These are phyloP conservation scores for Ceratonia siliqua DNA, from an alignment of 306 rosid genomes.

Conservation along the genomic window DNA sequence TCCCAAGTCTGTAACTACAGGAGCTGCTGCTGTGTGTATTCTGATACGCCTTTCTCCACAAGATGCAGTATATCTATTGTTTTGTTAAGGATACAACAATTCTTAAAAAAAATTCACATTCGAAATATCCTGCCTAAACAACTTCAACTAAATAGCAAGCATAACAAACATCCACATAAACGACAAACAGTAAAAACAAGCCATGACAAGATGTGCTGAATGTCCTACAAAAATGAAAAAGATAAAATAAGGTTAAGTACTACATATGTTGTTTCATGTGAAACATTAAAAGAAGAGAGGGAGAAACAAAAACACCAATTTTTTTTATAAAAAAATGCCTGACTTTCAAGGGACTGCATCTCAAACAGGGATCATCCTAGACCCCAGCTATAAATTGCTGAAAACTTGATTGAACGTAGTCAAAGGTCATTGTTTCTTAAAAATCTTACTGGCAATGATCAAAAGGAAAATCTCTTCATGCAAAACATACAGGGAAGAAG, in stretches of 20 bases:
- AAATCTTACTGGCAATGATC: not conserved
- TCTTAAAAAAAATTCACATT: constrained; percentile 15
- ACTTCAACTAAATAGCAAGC: constrained; percentile 25
- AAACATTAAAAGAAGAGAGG: not conserved
- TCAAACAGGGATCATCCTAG: not conserved
- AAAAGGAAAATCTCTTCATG: constrained; percentile 1
- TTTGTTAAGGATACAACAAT: constrained; percentile 54
- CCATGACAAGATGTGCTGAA: constrained; percentile 18
- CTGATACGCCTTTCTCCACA: constrained; percentile 98
- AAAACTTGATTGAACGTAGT: not conserved
- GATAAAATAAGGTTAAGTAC: not conserved
- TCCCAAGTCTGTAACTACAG: constrained; percentile 82
- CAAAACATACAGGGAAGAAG: not conserved
- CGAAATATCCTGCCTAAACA: constrained; percentile 18
- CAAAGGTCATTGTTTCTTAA: not conserved
- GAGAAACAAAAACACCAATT: constrained; percentile 2
- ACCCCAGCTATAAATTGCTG: not conserved
- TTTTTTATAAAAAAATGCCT: not conserved
- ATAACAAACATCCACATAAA: constrained; percentile 13
- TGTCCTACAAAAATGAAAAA: not conserved
- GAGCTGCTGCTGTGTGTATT: constrained; percentile 92
- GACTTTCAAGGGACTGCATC: constrained; percentile 8
- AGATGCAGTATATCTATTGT: constrained; percentile 87
- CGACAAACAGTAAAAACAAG: constrained; percentile 17
- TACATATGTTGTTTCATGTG: not conserved